Evolutionary conservation across 371 early-diverging fungal species (phyloP).

Genomic region (Actinomortierella wolfii): DNA sequence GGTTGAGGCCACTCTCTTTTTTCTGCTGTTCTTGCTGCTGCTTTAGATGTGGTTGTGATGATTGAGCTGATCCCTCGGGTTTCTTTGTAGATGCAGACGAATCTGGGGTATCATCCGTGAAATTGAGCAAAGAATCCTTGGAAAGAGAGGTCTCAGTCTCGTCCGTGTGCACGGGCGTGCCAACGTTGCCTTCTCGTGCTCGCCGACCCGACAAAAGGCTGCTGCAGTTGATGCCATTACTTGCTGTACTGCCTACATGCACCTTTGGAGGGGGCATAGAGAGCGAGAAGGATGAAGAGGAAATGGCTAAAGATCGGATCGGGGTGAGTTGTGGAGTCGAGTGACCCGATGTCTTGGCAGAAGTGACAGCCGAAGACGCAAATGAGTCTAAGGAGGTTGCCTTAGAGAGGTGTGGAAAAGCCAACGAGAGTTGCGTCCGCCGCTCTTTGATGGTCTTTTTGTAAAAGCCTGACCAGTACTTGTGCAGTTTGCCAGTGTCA

Average conservation of each 20-base stretch:
- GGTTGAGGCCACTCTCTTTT: constrained; percentile 16
- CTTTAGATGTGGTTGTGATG: constrained; percentile 1
- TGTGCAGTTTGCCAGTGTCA: too few species aligned
- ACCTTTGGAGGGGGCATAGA: neutral
- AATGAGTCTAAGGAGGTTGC: constrained; percentile 30
- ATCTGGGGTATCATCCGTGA: constrained; percentile 12
- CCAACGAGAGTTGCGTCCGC: constrained; percentile 58
- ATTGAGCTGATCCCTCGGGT: neutral
- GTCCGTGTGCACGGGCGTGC: too few species aligned
- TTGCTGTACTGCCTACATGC: neutral
- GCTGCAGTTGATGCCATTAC: neutral
- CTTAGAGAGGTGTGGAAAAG: constrained; percentile 54
- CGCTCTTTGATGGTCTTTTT: constrained; percentile 71
- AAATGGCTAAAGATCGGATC: constrained; percentile 15
- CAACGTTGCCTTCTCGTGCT: too few species aligned
- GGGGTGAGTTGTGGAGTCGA: constrained; percentile 23
- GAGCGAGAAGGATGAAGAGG: constrained; percentile 2
- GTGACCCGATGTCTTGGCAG: constrained; percentile 37
- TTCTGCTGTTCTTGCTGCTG: constrained; percentile 9
- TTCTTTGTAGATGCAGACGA: neutral
- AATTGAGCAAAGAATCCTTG: constrained; percentile 8
- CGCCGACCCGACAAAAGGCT: too few species aligned
- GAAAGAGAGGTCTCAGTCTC: too few species aligned
- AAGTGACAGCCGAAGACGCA: constrained; percentile 33
- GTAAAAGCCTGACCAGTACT: constrained; percentile 64